Percentiles rank a stretch among this genome's conserved stretches.
Conservation (phyloP, 345 rosid species). For the Gossypium bickii region DNA sequence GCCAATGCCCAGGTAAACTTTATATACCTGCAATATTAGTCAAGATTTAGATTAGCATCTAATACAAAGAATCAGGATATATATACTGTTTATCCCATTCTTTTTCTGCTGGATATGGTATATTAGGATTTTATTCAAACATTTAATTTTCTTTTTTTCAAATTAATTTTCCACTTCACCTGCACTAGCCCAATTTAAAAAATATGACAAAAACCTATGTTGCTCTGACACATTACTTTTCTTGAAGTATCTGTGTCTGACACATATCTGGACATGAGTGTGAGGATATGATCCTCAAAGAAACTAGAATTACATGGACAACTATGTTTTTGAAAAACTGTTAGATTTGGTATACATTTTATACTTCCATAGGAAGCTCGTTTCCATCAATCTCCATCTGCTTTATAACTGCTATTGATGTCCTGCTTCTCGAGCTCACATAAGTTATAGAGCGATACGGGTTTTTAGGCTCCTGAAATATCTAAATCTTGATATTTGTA, state of each 20-base stretch:
- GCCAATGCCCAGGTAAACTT: constrained; percentile 53
- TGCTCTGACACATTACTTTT: neutral
- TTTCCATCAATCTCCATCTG: neutral
- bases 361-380: neutral
- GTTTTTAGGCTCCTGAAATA: neutral
- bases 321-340: neutral
- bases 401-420: neutral
- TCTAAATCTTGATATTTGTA: neutral
- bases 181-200: no score
- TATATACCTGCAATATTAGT: neutral
- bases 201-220: neutral
- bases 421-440: neutral
- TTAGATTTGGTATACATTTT: neutral
- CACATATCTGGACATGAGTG: neutral
- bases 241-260: neutral
- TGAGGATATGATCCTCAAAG: neutral
- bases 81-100: neutral
- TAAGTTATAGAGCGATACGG: neutral
- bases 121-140: neutral
- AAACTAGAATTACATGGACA: neutral
- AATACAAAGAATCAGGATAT: neutral
- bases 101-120: neutral
- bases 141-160: neutral
- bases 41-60: neutral
- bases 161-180: neutral